A percentile compares a stretch with the other conserved stretches of the same genome.
Evolutionary conservation across 2,329 filamentous ascomycete genomes (phyloP).

Genomic region (Cercospora berteroae): DNA sequence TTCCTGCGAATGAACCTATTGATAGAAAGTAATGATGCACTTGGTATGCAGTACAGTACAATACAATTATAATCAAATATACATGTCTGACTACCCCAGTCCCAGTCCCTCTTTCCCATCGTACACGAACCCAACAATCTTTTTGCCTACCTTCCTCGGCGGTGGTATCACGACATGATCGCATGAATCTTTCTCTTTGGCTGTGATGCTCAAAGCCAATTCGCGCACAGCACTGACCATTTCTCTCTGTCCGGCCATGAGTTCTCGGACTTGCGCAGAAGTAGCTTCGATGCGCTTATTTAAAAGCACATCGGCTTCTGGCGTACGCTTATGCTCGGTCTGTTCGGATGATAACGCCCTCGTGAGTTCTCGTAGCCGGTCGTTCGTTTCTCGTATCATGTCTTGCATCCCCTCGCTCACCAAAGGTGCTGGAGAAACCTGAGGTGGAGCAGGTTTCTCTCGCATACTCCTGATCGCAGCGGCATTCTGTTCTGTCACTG

Average conservation of each 20-base stretch:
- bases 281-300: constrained; percentile 27
- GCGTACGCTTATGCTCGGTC: background rate
- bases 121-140: constrained; percentile 36
- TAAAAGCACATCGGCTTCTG: constrained; percentile 7
- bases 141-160: constrained; percentile 34
- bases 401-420: constrained; percentile 11
- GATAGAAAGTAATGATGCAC: background rate
- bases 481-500: constrained; percentile 33
- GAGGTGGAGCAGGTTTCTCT: constrained; percentile 16
- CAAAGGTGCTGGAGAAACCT: background rate
- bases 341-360: background rate
- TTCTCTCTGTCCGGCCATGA: constrained; percentile 31
- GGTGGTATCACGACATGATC: constrained; percentile 35
- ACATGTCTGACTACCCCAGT: background rate
- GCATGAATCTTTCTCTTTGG: constrained; percentile 25
- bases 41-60: background rate
- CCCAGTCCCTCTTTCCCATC: constrained; percentile 28
- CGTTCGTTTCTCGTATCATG: constrained; percentile 13
- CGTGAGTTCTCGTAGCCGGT: constrained; percentile 4
- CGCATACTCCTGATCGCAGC: constrained; percentile 25
- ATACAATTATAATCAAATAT: background rate
- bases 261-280: constrained; percentile 29
- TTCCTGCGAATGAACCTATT: constrained; percentile 3
- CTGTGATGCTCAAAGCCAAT: constrained; percentile 26
- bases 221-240: constrained; percentile 30